phyloP scores from a whole-genome alignment of 192 early-diverging fungal genomes.

The Coemansia aciculifera region DNA sequence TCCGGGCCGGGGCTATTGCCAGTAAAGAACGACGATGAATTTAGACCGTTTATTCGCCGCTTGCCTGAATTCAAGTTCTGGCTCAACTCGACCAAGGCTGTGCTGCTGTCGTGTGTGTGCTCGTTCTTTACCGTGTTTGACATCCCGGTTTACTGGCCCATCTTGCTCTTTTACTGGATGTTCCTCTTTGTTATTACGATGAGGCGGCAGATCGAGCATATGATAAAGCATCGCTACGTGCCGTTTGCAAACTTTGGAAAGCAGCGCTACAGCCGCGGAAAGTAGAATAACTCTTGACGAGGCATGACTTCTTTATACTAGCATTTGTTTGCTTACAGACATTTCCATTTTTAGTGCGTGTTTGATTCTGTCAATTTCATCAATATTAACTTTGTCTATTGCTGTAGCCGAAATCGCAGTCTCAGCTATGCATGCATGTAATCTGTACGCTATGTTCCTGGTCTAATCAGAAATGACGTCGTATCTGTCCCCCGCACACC shows the following conservation, averaged over 20 bases:
- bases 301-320: not conserved
- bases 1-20: constrained; percentile 69
- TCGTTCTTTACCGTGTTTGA: constrained; percentile 88
- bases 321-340: not conserved
- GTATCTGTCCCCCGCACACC: not conserved
- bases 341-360: constrained; percentile 7
- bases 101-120: constrained; percentile 80
- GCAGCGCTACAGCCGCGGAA: constrained; percentile 60
- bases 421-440: not conserved
- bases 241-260: constrained; percentile 80
- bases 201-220: constrained; percentile 95
- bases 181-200: constrained; percentile 94
- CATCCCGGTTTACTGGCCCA: constrained; percentile 99
- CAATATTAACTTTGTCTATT: not conserved
- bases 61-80: constrained; percentile 99
- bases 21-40: constrained; percentile 88
- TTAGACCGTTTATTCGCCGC: constrained; percentile 93
- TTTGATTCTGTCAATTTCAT: constrained; percentile 1
- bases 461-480: not conserved
- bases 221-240: constrained; percentile 93
- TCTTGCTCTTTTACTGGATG: constrained; percentile 93
- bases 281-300: constrained; percentile 12
- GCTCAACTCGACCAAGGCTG: constrained; percentile 81
- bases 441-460: not conserved
- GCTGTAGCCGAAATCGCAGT: not conserved